Evolutionary conservation across 768 basidiomycete species (phyloP).

Genomic region (Boletus subparvulus): DNA sequence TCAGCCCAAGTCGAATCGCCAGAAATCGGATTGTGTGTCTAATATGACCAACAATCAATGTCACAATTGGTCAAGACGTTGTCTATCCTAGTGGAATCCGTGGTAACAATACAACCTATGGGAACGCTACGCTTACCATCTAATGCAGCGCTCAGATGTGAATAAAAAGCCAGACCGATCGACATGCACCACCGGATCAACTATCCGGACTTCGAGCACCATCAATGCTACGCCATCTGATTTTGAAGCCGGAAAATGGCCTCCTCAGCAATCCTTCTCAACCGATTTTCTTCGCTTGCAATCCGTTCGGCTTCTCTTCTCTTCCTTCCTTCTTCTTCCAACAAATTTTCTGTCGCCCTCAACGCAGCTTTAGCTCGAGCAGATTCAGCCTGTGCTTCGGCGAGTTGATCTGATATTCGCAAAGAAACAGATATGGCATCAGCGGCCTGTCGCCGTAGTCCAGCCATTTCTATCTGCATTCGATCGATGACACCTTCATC

Average conservation of each 20-base stretch:
- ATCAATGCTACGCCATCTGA: conserved; percentile 13
- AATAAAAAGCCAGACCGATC: background rate
- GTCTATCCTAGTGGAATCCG: conserved; percentile 9
- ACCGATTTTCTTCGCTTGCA: conserved; percentile 47
- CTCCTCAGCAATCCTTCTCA: conserved; percentile 53
- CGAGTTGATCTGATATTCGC: conserved; percentile 68
- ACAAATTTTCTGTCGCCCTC: conserved; percentile 51
- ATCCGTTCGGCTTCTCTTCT: conserved; percentile 58
- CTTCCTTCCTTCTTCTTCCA: conserved; percentile 60
- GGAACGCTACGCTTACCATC: background rate
- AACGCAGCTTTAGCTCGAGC: conserved; percentile 55
- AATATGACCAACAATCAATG: no score
- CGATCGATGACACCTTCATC: conserved; percentile 54
- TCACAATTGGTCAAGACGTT: background rate
- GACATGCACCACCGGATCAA: background rate
- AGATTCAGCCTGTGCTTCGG: conserved; percentile 60
- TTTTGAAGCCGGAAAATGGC: conserved; percentile 37
- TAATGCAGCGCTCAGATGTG: background rate
- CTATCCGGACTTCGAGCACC: background rate
- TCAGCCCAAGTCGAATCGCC: no score
- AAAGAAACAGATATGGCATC: conserved; percentile 66
- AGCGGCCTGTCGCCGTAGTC: conserved; percentile 62
- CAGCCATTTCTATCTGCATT: conserved; percentile 64
- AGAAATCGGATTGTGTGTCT: no score
- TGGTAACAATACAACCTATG: background rate